phyloP scores from a whole-genome alignment of 1,139 yeast species.

The Kurtzmaniella natalensis region DNA sequence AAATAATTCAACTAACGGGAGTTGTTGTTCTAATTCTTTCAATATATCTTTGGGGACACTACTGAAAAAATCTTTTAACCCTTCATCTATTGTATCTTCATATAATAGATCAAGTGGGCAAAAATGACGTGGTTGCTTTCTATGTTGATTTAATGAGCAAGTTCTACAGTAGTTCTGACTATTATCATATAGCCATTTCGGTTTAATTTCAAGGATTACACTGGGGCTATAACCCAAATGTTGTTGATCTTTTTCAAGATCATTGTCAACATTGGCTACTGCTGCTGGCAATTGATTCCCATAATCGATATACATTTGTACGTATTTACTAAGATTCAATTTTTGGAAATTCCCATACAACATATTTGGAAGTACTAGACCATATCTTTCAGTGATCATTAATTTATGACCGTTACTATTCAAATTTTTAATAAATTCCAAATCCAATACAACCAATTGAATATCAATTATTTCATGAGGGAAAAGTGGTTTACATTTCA shows the following conservation, averaged over 20 bases:
- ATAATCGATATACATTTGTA: conserved; percentile 17
- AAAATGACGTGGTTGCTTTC: conserved; percentile 33
- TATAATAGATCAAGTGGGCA: conserved; percentile 42
- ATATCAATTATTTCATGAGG: conserved; percentile 37
- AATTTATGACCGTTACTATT: conserved; percentile 25
- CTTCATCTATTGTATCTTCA: conserved; percentile 28
- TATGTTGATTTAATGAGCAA: conserved; percentile 38
- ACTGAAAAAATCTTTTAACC: conserved; percentile 30
- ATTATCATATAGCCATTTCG: conserved; percentile 47
- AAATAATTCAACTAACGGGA: conserved; percentile 30
- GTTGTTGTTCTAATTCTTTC: conserved; percentile 16
- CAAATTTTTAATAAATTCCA: conserved; percentile 29
- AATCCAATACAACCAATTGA: conserved; percentile 34
- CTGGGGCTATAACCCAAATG: background rate
- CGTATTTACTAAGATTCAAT: conserved; percentile 30
- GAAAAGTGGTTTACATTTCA: conserved; percentile 37
- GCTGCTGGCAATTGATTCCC: background rate
- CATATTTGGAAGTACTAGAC: conserved; percentile 39
- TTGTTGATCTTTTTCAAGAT: background rate
- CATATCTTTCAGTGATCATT: conserved; percentile 37
- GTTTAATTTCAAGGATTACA: conserved; percentile 42
- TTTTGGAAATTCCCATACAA: conserved; percentile 29
- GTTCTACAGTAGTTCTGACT: conserved; percentile 40
- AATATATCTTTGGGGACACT: conserved; percentile 22
- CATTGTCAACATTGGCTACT: background rate